These are phyloP conservation scores for Polymyxa betae DNA, from an alignment of 208 protist genomes.

Conservation along the genomic window DNA sequence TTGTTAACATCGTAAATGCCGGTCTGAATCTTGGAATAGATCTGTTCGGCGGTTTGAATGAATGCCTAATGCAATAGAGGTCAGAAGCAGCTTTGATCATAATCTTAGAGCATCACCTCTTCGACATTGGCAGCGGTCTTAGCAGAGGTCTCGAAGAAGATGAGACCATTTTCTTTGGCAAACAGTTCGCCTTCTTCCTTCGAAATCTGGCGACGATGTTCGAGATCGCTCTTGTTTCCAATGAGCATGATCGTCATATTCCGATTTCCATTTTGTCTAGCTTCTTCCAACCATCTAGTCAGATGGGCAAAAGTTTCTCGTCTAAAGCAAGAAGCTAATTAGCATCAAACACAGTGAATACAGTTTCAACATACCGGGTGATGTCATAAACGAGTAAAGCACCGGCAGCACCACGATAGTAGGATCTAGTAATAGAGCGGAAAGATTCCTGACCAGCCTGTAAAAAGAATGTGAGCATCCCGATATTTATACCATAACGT, in stretches of 20 bases:
- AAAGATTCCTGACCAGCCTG: constrained; percentile 93
- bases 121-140: constrained; percentile 87
- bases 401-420: constrained; percentile 97
- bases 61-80: constrained; percentile 80
- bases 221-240: constrained; percentile 98
- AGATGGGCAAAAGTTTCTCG: constrained; percentile 63
- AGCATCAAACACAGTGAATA: too few relatives aligned
- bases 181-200: constrained; percentile 44
- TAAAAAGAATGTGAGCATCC: too few relatives aligned
- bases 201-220: constrained; percentile 71
- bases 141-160: constrained; percentile 97
- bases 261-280: constrained; percentile 87
- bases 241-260: constrained; percentile 98
- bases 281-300: constrained; percentile 91
- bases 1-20: constrained; percentile 83
- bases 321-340: constrained; percentile 28
- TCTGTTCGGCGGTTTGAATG: constrained; percentile 86
- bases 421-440: constrained; percentile 97
- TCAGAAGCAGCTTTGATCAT: not conserved
- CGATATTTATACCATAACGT: not conserved
- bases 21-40: constrained; percentile 92
- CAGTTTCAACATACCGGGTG: constrained; percentile 76
- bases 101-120: too few relatives aligned
- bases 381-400: constrained; percentile 98
- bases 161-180: constrained; percentile 69